phyloP scores from a whole-genome alignment of 1,284 basidiomycete species.

The Tetrapyrgos nigripes region DNA sequence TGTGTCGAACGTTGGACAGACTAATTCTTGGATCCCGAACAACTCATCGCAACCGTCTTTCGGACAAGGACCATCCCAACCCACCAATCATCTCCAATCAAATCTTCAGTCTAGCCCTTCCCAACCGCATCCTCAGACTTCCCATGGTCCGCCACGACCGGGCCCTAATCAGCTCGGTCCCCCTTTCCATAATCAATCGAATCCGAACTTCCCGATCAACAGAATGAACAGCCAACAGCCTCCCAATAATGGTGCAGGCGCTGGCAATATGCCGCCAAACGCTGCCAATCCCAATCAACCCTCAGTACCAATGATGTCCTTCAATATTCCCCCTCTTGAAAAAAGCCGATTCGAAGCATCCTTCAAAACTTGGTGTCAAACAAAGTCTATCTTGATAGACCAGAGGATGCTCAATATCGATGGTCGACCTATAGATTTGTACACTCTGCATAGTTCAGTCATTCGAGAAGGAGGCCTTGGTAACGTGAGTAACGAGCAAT shows the following conservation, averaged over 20 bases:
- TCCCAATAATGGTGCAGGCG: not conserved
- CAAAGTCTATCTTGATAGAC: slow-evolving; percentile 46
- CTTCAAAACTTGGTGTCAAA: slow-evolving; percentile 54
- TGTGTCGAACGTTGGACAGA: too few species aligned
- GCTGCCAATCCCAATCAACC: not conserved
- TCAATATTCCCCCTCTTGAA: slow-evolving; percentile 44
- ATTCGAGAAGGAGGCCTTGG: slow-evolving; percentile 58
- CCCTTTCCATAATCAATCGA: slow-evolving; percentile 6
- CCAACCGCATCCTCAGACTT: slow-evolving; percentile 16
- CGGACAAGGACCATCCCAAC: too few species aligned
- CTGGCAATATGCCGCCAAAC: slow-evolving; percentile 8
- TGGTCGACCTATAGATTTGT: slow-evolving; percentile 58
- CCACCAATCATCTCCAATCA: too few species aligned
- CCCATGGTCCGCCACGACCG: slow-evolving; percentile 38
- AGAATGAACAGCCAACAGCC: not conserved
- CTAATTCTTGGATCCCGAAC: too few species aligned
- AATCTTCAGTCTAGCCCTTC: too few species aligned
- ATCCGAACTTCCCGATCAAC: slow-evolving; percentile 3
- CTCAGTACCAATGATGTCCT: not conserved
- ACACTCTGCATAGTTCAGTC: slow-evolving; percentile 61
- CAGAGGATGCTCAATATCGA: slow-evolving; percentile 52
- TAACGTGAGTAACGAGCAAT: slow-evolving; percentile 44
- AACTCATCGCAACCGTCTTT: too few species aligned
- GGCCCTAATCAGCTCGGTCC: slow-evolving; percentile 32
- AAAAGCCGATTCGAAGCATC: slow-evolving; percentile 54